Base-by-base conservation (phyloP, 1,284 basidiomycete genomes). In the Vanrija pseudolonga region DNA sequence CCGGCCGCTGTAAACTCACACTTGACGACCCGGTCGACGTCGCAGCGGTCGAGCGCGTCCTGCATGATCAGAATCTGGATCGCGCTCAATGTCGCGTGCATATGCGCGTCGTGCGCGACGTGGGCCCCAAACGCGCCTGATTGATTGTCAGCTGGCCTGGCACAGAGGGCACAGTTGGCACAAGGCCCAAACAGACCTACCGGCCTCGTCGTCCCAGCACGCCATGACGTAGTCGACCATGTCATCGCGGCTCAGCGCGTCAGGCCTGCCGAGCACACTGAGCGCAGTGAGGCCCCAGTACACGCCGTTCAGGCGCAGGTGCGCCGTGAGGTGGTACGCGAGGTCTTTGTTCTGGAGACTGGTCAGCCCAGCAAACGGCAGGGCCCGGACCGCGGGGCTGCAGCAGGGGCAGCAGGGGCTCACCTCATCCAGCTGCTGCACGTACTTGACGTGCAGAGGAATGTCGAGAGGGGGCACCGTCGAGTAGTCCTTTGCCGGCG, bases 281-380 rank as follows among this genome's bases (percentile, higher is more conserved):
- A 96, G 78, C 0, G 95, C 91, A 0, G 88, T 90, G 23, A 95
- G 79, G 11, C 91, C 95, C 95, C 95, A 99, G 76, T 98, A 98
- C 17, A 98, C 82, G 9, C 93, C 95, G 73, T 98, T 98, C 77
- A 98, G 81, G 9, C 95, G 89, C 8, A 98, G 82, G 76, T 98
- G 95, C 8, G 92, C 83, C 0, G 94, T 96, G 43, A 95, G 81
- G 74, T 98, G 90, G 78, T 97, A 98, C 1, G 84, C 81, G n/a
- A 95, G 81, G 63, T 92, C 90, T 60, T 87, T 86, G 73, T 83
- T 87, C 90, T 92, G 70, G 4, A 22, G 15, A 3, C 18, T 14
- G 32, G 53, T 55, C 36, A 59, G 57, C 20, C 26, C 20, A 49
- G 39, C 23, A 45, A 36, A 45, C 7, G 26, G 26, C 26, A 26